phyloP scores from a whole-genome alignment of 176 grass and related monocot genomes.

The Eragrostis curvula region DNA sequence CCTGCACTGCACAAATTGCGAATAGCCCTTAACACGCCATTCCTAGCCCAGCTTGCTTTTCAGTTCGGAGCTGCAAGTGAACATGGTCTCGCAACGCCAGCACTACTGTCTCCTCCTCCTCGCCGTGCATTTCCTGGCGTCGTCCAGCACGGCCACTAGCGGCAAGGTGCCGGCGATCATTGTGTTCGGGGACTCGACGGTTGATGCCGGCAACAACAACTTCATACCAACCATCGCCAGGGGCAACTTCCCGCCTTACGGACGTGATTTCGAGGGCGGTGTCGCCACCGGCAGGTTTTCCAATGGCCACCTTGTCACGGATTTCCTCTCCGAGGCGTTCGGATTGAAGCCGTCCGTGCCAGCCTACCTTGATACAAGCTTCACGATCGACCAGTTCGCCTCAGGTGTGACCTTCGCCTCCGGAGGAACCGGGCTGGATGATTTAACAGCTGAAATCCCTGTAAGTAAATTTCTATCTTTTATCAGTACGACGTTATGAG shows the following conservation, averaged over 20 bases:
- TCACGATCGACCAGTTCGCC: constrained; percentile 45
- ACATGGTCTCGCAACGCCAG: constrained; percentile 16
- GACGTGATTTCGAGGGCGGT: constrained; percentile 49
- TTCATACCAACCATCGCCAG: constrained; percentile 45
- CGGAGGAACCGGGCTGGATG: constrained; percentile 53
- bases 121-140: not conserved
- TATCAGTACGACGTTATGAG: too few species aligned
- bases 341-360: constrained; percentile 53
- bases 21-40: not conserved
- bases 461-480: constrained; percentile 37
- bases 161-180: constrained; percentile 41
- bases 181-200: constrained; percentile 72
- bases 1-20: not conserved
- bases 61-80: not conserved
- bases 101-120: not conserved
- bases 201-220: constrained; percentile 74
- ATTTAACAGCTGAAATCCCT: constrained; percentile 24
- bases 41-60: not conserved
- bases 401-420: constrained; percentile 61
- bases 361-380: constrained; percentile 55
- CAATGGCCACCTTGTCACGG: constrained; percentile 66
- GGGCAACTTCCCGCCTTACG: constrained; percentile 68
- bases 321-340: constrained; percentile 62
- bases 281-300: constrained; percentile 70
- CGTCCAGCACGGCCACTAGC: not conserved